Base-by-base conservation (phyloP, 2,329 filamentous ascomycete species). In the Botrytis tulipae region DNA sequence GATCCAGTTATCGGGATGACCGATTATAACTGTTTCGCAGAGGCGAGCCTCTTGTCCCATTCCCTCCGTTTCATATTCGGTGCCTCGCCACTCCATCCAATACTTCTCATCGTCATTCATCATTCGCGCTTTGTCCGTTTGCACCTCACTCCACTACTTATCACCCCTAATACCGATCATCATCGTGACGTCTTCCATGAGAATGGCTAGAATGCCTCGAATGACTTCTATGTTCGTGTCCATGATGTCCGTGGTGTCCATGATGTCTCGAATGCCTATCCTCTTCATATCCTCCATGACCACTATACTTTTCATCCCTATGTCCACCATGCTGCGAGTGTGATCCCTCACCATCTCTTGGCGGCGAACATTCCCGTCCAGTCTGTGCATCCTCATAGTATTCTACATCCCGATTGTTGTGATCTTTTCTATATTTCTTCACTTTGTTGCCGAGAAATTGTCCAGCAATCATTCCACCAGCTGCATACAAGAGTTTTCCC, bases 401-500 rank as follows among this genome's bases (percentile, higher is more conserved):
- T 35, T 72, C 70, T 22, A 54, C 70, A 20, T 72, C 59, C 7
- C 59, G 59, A 14, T 66, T 42, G 37, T 73, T 73, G 10, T 73
- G 51, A n/a, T 70, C 61, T 18, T 68, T 72, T 12, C 48, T 20
- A 16, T 59, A 57, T 16, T 72, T 72, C 51, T 72, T 72, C 0
- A 72, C 40, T 32, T 67, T 57, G n/a, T 72, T 72, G 10, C 70
- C 70, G 5, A 57, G 37, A 7, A 72, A 37, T 29, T 72, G 70
- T 6, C 70, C 70, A 1, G 62, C 62, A 3, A 68, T 67, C 46
- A 68, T 68, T 22, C 70, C 62, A 10, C 48, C 40, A 4, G 62
- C 70, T 18, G 62, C 62, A 18, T 48, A 66, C 9, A 72, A 22
- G 1, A 72, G 12, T 25, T 72, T 72, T 3, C 48, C 44, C 40